A percentile compares a stretch with the other conserved stretches of the same genome.
phyloP scores from a whole-genome alignment of 2,329 filamentous ascomycete species.

The Hymenoscyphus occultus region DNA sequence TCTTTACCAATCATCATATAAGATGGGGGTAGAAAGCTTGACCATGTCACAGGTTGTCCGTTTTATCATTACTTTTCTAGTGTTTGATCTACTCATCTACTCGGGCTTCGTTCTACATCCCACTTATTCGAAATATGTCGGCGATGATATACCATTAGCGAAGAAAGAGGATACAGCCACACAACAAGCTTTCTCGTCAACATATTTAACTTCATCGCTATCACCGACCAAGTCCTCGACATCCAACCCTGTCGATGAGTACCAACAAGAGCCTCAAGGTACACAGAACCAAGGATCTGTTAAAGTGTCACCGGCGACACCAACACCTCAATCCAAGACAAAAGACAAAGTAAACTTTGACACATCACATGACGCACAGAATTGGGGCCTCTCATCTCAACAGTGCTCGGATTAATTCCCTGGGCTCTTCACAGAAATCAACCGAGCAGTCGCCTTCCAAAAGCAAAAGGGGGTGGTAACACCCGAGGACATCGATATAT shows the following conservation, averaged over 20 bases:
- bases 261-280: background rate
- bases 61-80: background rate
- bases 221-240: background rate
- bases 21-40: background rate
- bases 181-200: background rate
- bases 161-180: background rate
- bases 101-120: background rate
- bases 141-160: background rate
- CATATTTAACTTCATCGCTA: background rate
- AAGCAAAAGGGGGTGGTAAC: conserved; percentile 12
- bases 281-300: background rate
- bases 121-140: background rate
- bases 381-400: conserved; percentile 10
- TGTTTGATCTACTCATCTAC: background rate
- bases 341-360: conserved; percentile 1
- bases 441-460: conserved; percentile 16
- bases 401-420: conserved; percentile 19
- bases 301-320: background rate
- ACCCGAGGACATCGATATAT: conserved; percentile 20
- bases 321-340: background rate
- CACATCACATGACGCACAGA: background rate
- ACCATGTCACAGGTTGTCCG: background rate
- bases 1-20: background rate
- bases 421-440: conserved; percentile 20
- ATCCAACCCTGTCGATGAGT: background rate